Evolutionary conservation across 441 rosid genomes (phyloP), one percentile per base, ranked within the genome.

Genomic region (Theobroma grandiflorum): DNA sequence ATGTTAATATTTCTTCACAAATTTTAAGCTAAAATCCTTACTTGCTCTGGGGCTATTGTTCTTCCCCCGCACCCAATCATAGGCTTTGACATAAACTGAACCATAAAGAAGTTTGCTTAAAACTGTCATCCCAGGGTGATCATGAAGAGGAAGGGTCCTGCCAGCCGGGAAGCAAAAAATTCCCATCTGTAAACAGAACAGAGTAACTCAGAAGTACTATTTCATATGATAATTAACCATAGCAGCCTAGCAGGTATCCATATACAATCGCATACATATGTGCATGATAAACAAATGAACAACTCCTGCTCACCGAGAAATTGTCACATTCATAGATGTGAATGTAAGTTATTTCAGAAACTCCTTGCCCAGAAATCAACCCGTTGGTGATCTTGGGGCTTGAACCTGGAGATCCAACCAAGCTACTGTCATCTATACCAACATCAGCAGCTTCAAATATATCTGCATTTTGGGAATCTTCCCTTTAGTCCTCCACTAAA

Each of bases 71-170:
- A 85, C 68, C 91, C 91, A 88, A 22, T 88, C 89, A 63, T 84
- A 86, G 31, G 89, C 84, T 77, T 85, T 88, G 59, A 86, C 64
- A 37, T 82, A 65, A 66, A 83, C 22, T 14, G 91, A 84, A 14
- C 91, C 91, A 47, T 84, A 88, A 40, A 88, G 85, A 7, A 88
- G 82, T 79, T 85, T 88, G 88, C 84, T 84, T 15, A 88, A 82
- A 33, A 88, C 91, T 1, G 88, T 88, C 89, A 86, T 86, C 37
- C 83, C 86, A 1, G 87, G 89, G 66, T 86, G 91, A 80, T 88
- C 89, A 74, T 88, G 91, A 37, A 88, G 89, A 15, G 91, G 89
- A 47, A 88, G 45, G 12, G 65, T 62, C 37, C 45, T 79, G 15
- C 86, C 87, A 2, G 88, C 87, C 3, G 88, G 88, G 58, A 88